Base-by-base conservation (phyloP, 2,329 filamentous ascomycete genomes). In the Xylariaceae sp. region DNA sequence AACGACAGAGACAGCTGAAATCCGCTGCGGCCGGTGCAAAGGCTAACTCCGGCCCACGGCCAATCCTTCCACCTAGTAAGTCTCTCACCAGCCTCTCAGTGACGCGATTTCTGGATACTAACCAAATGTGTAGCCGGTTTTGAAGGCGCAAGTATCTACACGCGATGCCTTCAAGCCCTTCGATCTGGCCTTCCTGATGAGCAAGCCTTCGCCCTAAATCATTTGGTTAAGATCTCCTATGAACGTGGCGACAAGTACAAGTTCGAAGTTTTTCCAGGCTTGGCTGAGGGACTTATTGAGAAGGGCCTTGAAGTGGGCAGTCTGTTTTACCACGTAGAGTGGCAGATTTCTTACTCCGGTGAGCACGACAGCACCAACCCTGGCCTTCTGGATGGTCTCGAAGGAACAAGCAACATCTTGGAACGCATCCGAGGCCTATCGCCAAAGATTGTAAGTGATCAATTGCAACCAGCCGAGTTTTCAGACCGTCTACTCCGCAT, bases 211-310 rank as follows among this genome's bases (percentile, higher is more conserved):
- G 93, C 92, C 0, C 78, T 97, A 9, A 91, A 96, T 68, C 93
- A 97, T 68, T 77, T 97, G 3, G 92, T 97, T 61, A 96, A 96
- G 72, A 97, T 97, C 34, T 97, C 92, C 0, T 94, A 88, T 70
- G 92, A 97, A 73, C 85, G 92, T 49, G 93, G 93, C 51, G 94
- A 97, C 72, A 96, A 96, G 74, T 97, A 96, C 75, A 89, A 90
- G 61, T 97, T 97, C 66, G 92, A 96, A 67, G 89, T 90, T 4
- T 97, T 97, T 67, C 88, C 90, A 1, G 88, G 90, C 8, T 81
- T 99, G 34, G 90, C 91, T 0, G 94, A 97, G 73, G 89, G 90
- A 2, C 81, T 99, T 8, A 86, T 96, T 57, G 88, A 92, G 62
- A 95, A 95, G 70, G 87, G 89, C 1, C 78, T 97, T 53, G 85